Evolutionary conservation across 345 rosid species (phyloP).

Genomic region (Eucalyptus camaldulensis): DNA sequence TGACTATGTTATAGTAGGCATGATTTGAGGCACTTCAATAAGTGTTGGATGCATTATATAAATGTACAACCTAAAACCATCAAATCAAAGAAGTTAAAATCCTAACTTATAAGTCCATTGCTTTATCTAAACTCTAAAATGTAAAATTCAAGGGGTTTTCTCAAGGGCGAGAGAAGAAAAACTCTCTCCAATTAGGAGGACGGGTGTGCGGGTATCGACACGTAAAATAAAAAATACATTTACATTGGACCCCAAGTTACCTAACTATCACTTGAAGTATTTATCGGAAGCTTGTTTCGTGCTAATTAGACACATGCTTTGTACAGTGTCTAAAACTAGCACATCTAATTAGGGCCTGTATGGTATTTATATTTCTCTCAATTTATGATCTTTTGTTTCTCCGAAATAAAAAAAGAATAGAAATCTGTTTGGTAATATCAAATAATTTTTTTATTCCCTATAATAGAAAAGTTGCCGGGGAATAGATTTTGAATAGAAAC

Average conservation of each 20-base stretch:
- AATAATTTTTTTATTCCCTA: too few species aligned
- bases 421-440: rapidly evolving
- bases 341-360: rapidly evolving
- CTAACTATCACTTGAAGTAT: too few species aligned
- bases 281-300: rapidly evolving
- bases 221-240: rapidly evolving
- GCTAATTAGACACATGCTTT: too few species aligned
- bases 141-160: too few species aligned
- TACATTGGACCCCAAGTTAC: rapidly evolving
- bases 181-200: rapidly evolving
- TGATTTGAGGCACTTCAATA: not conserved
- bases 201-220: rapidly evolving
- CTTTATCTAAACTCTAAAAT: too few species aligned
- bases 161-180: too few species aligned
- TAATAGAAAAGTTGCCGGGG: rapidly evolving
- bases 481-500: rapidly evolving
- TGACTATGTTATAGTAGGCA: too few species aligned
- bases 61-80: not conserved
- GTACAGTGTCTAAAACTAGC: too few species aligned
- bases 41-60: rapidly evolving
- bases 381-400: rapidly evolving
- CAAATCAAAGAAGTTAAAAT: not conserved
- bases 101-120: too few species aligned
- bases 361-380: rapidly evolving
- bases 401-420: rapidly evolving